These are phyloP conservation scores for Macrolepiota fuliginosa DNA, from an alignment of 768 basidiomycete genomes.

Conservation along the genomic window DNA sequence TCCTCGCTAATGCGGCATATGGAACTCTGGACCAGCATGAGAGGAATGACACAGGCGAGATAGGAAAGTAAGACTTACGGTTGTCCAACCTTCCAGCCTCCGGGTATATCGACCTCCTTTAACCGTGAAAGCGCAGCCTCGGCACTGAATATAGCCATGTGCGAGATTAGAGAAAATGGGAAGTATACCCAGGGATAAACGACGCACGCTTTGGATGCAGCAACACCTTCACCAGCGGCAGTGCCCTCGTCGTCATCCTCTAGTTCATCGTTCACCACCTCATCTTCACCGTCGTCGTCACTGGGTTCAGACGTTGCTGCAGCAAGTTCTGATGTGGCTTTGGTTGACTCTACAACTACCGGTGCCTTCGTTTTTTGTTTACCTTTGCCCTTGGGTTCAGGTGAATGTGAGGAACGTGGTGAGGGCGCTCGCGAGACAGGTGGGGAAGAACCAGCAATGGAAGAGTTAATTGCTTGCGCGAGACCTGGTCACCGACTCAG, in stretches of 20 bases:
- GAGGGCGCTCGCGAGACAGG: not conserved
- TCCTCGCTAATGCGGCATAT: conserved; percentile 87
- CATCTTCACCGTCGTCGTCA: conserved; percentile 32
- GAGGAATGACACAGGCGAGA: not conserved
- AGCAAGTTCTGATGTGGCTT: conserved; percentile 25
- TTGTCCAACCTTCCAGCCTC: conserved; percentile 82
- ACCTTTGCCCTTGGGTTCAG: conserved; percentile 3
- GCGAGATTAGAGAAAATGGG: conserved; percentile 1
- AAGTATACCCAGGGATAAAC: not conserved
- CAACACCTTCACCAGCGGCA: conserved; percentile 25
- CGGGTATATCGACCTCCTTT: conserved; percentile 71
- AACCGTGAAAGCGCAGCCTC: conserved; percentile 60
- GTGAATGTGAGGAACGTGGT: not conserved
- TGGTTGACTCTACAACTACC: conserved; percentile 17
- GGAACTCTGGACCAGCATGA: conserved; percentile 62
- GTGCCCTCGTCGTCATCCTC: conserved; percentile 25
- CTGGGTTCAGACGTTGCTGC: conserved; percentile 15
- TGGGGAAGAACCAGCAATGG: conserved; percentile 5
- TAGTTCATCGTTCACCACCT: conserved; percentile 15
- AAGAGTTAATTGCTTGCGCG: conserved; percentile 3
- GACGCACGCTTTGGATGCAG: conserved; percentile 62
- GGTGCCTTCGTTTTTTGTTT: conserved; percentile 23
- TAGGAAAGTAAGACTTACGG: conserved; percentile 57
- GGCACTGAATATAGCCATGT: conserved; percentile 56
- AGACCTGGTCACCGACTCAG: conserved; percentile 5